A percentile compares a stretch with the other conserved stretches of the same genome.
Conservation (phyloP, 2,329 filamentous ascomycete genomes). For the Exophiala sp. region DNA sequence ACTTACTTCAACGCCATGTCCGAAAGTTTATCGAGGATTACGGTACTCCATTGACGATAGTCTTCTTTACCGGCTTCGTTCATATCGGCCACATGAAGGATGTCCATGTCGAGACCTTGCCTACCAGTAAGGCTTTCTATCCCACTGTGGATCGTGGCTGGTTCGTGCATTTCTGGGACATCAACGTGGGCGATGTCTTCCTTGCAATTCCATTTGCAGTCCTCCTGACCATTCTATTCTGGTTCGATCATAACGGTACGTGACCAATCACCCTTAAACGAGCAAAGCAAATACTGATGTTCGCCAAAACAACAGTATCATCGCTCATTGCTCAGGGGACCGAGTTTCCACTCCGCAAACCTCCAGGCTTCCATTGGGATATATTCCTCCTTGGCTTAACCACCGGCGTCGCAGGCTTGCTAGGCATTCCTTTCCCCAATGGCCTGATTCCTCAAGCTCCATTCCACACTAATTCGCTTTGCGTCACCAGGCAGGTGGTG, state of each 20-base stretch:
- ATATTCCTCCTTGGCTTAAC: slow-evolving; percentile 73
- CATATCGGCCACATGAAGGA: slow-evolving; percentile 76
- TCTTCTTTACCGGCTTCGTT: slow-evolving; percentile 88
- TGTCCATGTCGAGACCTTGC: slow-evolving; percentile 63
- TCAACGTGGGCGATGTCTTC: slow-evolving; percentile 67
- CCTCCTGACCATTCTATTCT: slow-evolving; percentile 77
- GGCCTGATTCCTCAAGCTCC: slow-evolving; percentile 78
- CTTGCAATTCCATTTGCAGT: slow-evolving; percentile 81
- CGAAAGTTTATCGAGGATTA: slow-evolving; percentile 85
- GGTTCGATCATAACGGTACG: slow-evolving; percentile 80
- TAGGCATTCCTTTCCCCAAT: slow-evolving; percentile 75
- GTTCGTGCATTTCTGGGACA: slow-evolving; percentile 77
- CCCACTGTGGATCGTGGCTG: slow-evolving; percentile 68
- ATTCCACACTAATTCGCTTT: slow-evolving; percentile 73
- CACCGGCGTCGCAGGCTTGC: slow-evolving; percentile 66
- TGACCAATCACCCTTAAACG: background rate
- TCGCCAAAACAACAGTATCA: slow-evolving; percentile 51
- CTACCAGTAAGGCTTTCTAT: slow-evolving; percentile 69
- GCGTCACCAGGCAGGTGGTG: slow-evolving; percentile 56
- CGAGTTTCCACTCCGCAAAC: slow-evolving; percentile 73
- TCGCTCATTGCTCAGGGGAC: slow-evolving; percentile 77
- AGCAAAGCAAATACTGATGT: background rate
- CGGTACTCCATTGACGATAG: slow-evolving; percentile 71
- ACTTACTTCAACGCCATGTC: slow-evolving; percentile 66
- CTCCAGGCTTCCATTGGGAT: slow-evolving; percentile 81